Evolutionary conservation across 108 stramenopile genomes (phyloP), one percentile per base, ranked within the genome.

Genomic region (Cyclostephanos tholiformis): DNA sequence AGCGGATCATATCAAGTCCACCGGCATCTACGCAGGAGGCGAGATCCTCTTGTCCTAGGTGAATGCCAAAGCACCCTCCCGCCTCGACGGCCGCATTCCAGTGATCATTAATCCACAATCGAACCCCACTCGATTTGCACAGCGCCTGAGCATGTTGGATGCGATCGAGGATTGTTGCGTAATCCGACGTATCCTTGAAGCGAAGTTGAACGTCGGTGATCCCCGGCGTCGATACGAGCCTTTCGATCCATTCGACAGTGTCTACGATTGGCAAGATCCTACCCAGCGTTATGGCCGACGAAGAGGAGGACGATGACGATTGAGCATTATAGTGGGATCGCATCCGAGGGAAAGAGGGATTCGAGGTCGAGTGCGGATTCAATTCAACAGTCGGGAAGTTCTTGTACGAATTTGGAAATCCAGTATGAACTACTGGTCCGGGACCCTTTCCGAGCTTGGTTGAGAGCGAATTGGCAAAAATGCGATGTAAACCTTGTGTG

Each of bases 1-100:
- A 30, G 9, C 69, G 74, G 10, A 92, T 72, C 50, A 65, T 29
- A 6, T 86, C 77, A 22, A 92, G 57, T 48, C 89, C 94, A 44
- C 88, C 86, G 0, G 62, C 73, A 10, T 84, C 69, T 26, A 77
- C 77, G 52, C 90, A 91, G 2, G 74, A 69, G 30, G 86, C 80
- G 65, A 97, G 74, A 87, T 97, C 97, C 80, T 97, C 97, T 71
- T 97, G 97, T 13, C 97, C 97, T 4, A 97, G 71, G 69, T 97
- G 97, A 59, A 95, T 90, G 19, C 97, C 97, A 68, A 93, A 97
- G 38, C 91, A 90, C 9, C 59, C 69, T 48, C 79, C 82, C 19
- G 90, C 81, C 65, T 87, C 69, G 1, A 95, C 55, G 17, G 97
- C 97, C 46, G 80, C 88, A 23, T 85, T 75, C 93, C 95, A 96